phyloP scores from a whole-genome alignment of 345 rosid species.

The Arabidopsis suecica region DNA sequence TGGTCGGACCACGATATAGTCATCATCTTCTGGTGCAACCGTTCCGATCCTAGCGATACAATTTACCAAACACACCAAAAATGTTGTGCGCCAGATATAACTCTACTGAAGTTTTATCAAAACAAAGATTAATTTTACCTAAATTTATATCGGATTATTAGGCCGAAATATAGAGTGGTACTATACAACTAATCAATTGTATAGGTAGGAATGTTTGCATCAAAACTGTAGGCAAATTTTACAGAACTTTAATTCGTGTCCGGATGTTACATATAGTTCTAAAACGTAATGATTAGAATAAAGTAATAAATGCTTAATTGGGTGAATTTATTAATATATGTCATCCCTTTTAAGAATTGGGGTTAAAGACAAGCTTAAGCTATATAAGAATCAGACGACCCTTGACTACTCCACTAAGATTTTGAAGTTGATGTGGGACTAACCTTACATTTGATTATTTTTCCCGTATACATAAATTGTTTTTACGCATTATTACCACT shows the following conservation, averaged over 20 bases:
- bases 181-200: background rate
- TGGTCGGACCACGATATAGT: conserved; percentile 33
- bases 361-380: conserved; percentile 39
- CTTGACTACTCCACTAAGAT: conserved; percentile 46
- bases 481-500: conserved; percentile 16
- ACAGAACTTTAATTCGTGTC: conserved; percentile 2
- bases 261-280: conserved; percentile 23
- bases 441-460: conserved; percentile 26
- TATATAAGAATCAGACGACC: conserved; percentile 36
- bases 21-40: conserved; percentile 7
- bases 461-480: background rate
- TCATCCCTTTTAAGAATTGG: conserved; percentile 22
- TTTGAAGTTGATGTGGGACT: conserved; percentile 40
- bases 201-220: conserved; percentile 17
- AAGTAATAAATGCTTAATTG: conserved; percentile 8
- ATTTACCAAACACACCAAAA: conserved; percentile 16
- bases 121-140: background rate
- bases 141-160: background rate
- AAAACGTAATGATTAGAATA: conserved; percentile 37
- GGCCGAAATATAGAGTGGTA: conserved; percentile 5
- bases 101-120: background rate
- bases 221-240: background rate
- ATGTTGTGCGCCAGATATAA: conserved; percentile 11
- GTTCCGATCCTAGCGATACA: background rate
- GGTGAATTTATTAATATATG: conserved; percentile 24